Evolutionary conservation across 306 rosid genomes (phyloP).

Genomic region (Cucumis hystrix): DNA sequence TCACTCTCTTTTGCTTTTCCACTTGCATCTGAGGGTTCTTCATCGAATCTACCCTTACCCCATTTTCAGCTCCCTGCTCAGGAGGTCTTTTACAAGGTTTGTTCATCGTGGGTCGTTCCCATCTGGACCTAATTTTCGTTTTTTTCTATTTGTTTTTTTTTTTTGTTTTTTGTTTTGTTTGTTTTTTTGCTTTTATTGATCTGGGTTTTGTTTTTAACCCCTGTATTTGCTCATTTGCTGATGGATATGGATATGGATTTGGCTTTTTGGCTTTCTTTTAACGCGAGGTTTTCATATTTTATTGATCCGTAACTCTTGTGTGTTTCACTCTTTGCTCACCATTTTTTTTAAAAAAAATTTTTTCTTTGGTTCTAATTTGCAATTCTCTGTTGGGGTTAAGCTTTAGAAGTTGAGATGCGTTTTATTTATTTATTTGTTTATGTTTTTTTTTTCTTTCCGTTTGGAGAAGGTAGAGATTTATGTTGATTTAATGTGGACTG

Average conservation of each 20-base stretch:
- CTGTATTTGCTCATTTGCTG: constrained; percentile 14
- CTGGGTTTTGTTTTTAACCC: constrained; percentile 15
- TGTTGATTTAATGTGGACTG: constrained; percentile 5
- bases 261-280: background rate
- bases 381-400: background rate
- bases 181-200: constrained; percentile 18
- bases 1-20: constrained; percentile 5
- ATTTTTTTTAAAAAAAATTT: background rate
- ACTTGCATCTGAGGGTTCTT: background rate
- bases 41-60: constrained; percentile 47
- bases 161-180: background rate
- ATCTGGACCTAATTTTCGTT: constrained; percentile 2
- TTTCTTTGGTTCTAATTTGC: background rate
- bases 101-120: constrained; percentile 22
- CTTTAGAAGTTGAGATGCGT: background rate
- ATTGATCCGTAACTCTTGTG: background rate
- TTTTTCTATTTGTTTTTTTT: background rate
- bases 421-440: background rate
- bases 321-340: background rate
- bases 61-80: constrained; percentile 22
- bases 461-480: background rate
- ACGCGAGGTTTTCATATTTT: background rate
- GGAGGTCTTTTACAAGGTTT: constrained; percentile 28
- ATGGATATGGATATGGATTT: background rate
- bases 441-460: background rate